phyloP scores from a whole-genome alignment of 331 rosid genomes.

The Pyracantha coccinea region DNA sequence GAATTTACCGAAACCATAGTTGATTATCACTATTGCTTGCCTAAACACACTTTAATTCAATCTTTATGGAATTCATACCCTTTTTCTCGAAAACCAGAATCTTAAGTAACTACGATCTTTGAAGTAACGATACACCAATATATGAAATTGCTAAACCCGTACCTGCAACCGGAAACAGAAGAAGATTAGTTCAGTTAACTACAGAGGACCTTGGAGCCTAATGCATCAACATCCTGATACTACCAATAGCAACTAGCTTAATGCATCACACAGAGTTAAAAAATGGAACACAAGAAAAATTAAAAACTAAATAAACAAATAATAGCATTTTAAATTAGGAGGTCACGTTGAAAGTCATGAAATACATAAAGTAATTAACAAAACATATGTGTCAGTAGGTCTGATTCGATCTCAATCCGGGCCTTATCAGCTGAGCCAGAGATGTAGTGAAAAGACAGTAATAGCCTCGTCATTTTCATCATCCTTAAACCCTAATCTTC shows the following conservation, averaged over 20 bases:
- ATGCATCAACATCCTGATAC: not conserved
- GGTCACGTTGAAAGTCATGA: not conserved
- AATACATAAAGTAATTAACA: conserved; percentile 4
- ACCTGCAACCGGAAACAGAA: not conserved
- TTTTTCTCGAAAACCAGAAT: not conserved
- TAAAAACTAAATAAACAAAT: not conserved
- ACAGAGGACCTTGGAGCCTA: not conserved
- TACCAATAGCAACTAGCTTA: not conserved
- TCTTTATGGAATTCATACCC: not conserved
- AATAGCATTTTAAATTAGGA: not conserved
- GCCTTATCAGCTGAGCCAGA: conserved; percentile 2
- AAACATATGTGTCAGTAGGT: conserved; percentile 9
- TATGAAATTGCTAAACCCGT: not conserved
- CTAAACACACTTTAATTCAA: not conserved
- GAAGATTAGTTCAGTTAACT: not conserved
- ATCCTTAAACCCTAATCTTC: conserved; percentile 4
- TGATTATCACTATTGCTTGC: not conserved
- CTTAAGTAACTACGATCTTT: not conserved
- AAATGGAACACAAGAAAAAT: not conserved
- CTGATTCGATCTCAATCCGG: conserved; percentile 4
- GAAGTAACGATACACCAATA: not conserved
- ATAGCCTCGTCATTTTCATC: conserved; percentile 9
- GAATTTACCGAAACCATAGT: not conserved
- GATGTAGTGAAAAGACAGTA: conserved; percentile 7
- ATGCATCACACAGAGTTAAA: not conserved